phyloP scores from a whole-genome alignment of 129 eudicot genomes.

The Ambrosia trifida region DNA sequence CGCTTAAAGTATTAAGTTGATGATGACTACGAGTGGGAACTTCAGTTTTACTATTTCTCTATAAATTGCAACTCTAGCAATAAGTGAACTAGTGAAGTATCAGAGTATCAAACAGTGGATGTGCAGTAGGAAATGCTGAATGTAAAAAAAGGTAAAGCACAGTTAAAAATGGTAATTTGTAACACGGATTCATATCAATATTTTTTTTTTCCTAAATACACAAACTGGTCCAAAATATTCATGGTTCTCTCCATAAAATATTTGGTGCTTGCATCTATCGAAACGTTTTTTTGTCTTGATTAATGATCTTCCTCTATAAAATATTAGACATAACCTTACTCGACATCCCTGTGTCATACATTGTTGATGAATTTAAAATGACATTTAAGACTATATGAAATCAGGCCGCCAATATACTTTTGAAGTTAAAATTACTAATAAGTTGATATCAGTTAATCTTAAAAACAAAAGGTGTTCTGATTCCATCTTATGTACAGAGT shows the following conservation, averaged over 20 bases:
- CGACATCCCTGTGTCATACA: not conserved
- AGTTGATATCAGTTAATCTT: not conserved
- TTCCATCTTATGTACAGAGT: not conserved
- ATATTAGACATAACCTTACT: not conserved
- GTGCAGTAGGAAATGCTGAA: not conserved
- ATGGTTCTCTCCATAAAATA: not conserved
- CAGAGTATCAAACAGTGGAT: not conserved
- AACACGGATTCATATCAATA: not conserved
- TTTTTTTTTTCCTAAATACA: too few species aligned
- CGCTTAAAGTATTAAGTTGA: conserved; percentile 5
- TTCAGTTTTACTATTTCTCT: not conserved
- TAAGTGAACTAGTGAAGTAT: not conserved
- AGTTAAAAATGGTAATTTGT: conserved; percentile 1
- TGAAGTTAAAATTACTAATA: not conserved
- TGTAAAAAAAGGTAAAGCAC: not conserved
- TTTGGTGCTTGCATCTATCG: not conserved
- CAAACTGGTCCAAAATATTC: not conserved
- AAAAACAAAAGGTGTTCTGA: not conserved
- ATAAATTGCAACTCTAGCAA: not conserved
- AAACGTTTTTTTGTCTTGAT: not conserved
- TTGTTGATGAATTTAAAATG: conserved; percentile 17
- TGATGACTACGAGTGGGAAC: conserved; percentile 5
- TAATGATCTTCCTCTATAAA: conserved; percentile 3
- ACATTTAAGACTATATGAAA: not conserved
- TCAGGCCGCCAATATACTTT: not conserved